Evolutionary conservation across 1,284 basidiomycete genomes (phyloP).

Genomic region (Leucoagaricus sp.): DNA sequence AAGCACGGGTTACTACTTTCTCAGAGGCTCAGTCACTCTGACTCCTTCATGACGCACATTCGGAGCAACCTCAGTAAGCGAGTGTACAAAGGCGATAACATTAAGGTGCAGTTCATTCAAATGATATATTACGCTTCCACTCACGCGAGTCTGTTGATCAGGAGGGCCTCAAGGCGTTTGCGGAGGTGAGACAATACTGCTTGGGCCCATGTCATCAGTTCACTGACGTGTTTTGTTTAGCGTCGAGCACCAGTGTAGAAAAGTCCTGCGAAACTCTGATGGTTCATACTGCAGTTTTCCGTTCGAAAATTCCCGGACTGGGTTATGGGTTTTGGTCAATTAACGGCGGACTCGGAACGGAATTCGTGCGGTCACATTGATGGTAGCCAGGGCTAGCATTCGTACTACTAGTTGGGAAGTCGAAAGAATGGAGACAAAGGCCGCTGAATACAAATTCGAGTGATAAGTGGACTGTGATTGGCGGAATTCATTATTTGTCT

Average conservation of each 20-base stretch:
- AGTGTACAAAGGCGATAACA: constrained; percentile 70
- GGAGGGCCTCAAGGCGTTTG: constrained; percentile 42
- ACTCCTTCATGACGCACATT: constrained; percentile 52
- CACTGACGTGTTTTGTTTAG: constrained; percentile 31
- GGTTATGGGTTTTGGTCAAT: constrained; percentile 4
- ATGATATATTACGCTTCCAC: constrained; percentile 10
- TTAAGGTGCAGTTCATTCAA: constrained; percentile 50
- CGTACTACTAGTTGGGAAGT: neutral
- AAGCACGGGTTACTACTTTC: constrained; percentile 67
- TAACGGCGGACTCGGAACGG: constrained; percentile 5
- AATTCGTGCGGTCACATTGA: neutral
- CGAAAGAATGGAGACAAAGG: constrained; percentile 1
- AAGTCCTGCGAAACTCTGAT: constrained; percentile 61
- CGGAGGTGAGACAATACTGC: constrained; percentile 26
- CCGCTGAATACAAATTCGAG: neutral
- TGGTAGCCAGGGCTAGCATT: constrained; percentile 3
- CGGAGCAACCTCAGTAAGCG: constrained; percentile 52
- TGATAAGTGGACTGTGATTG: constrained; percentile 6
- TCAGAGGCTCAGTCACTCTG: constrained; percentile 55
- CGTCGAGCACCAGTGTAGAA: constrained; percentile 61
- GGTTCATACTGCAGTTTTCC: neutral
- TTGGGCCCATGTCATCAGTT: constrained; percentile 7
- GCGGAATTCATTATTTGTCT: neutral
- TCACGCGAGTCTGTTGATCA: constrained; percentile 18
- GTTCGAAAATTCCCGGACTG: constrained; percentile 8